These are phyloP conservation scores for Cetradonia linearis DNA, from an alignment of 495 filamentous ascomycete species.

Conservation along the genomic window DNA sequence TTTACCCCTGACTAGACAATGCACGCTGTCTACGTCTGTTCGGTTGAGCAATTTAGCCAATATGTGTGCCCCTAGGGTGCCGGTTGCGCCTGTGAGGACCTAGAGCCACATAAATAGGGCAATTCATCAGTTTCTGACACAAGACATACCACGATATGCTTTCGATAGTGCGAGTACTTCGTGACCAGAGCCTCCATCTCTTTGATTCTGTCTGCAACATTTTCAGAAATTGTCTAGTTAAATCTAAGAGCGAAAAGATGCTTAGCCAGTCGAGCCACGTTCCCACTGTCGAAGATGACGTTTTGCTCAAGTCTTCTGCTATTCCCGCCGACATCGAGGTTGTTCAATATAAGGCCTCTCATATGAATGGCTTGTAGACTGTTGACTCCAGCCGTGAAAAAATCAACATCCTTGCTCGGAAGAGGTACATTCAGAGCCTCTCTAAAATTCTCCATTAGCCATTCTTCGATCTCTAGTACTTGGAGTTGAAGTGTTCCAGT, in stretches of 20 bases:
- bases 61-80: constrained; percentile 47
- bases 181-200: constrained; percentile 39
- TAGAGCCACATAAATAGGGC: constrained; percentile 31
- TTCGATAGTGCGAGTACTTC: constrained; percentile 36
- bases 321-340: constrained; percentile 33
- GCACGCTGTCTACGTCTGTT: constrained; percentile 36
- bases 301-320: constrained; percentile 33
- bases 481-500: constrained; percentile 31
- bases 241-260: constrained; percentile 36
- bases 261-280: constrained; percentile 36
- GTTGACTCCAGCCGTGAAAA: constrained; percentile 49
- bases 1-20: constrained; percentile 43
- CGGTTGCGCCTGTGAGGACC: constrained; percentile 52
- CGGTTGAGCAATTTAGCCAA: constrained; percentile 39
- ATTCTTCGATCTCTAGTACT: constrained; percentile 31
- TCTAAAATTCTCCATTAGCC: constrained; percentile 35
- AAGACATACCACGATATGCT: constrained; percentile 18
- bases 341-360: constrained; percentile 39
- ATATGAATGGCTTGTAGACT: constrained; percentile 52
- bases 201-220: constrained; percentile 26
- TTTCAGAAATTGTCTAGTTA: constrained; percentile 19
- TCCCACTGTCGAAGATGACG: constrained; percentile 44
- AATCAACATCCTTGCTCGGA: constrained; percentile 34
- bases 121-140: constrained; percentile 21
- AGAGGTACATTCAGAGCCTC: constrained; percentile 35